These are phyloP conservation scores for Serendipita indica DNA, from an alignment of 768 basidiomycete genomes.

Conservation along the genomic window DNA sequence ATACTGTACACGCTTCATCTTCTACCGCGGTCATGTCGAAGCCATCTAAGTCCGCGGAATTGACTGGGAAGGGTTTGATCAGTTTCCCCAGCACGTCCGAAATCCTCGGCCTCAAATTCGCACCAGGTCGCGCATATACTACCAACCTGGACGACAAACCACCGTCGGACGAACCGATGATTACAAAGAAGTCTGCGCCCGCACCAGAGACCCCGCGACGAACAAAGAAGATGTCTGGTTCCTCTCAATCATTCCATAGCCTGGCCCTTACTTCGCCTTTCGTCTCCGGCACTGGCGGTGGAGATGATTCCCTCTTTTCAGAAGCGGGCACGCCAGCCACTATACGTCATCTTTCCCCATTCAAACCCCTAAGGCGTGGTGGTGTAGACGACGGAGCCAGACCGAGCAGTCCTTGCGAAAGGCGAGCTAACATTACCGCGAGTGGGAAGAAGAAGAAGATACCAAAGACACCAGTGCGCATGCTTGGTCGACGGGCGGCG, in stretches of 20 bases:
- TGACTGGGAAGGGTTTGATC: background rate
- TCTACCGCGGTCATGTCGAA: background rate
- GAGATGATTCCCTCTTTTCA: slow-evolving; percentile 4
- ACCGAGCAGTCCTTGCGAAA: slow-evolving; percentile 6
- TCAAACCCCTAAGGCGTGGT: background rate
- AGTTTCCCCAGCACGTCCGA: background rate
- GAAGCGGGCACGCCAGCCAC: slow-evolving; percentile 4
- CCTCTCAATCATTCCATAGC: background rate
- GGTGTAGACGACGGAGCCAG: background rate
- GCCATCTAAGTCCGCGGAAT: background rate
- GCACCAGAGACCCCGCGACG: slow-evolving; percentile 5
- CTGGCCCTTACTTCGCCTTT: background rate
- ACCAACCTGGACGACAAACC: slow-evolving; percentile 1
- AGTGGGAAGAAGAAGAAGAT: too few relatives aligned
- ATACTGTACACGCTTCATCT: background rate
- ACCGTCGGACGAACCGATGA: background rate
- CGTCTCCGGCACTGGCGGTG: background rate
- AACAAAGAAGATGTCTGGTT: background rate
- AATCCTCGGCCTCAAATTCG: slow-evolving; percentile 1
- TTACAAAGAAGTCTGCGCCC: background rate
- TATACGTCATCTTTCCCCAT: background rate
- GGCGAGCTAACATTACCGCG: background rate
- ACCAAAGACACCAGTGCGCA: background rate
- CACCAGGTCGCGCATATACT: background rate
- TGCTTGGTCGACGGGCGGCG: background rate